Conservation (phyloP, 805 yeast species). For the Wickerhamomyces subpelliculosus region DNA sequence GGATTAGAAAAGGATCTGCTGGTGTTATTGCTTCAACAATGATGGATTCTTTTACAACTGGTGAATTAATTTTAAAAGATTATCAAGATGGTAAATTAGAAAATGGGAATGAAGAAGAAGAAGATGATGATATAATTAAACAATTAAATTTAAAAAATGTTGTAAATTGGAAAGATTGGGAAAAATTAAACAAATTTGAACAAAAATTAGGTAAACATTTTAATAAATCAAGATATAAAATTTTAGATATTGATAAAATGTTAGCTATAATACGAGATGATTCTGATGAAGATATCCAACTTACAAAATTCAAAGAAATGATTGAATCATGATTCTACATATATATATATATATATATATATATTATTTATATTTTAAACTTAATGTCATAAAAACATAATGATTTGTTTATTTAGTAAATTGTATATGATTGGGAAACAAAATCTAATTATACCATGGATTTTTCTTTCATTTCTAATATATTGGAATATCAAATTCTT, state of each 20-base stretch:
- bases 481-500: constrained; percentile 1
- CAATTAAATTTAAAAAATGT: constrained; percentile 17
- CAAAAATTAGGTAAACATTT: constrained; percentile 34
- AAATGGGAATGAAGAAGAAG: too few species aligned
- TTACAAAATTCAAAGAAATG: neutral
- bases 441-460: too few species aligned
- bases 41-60: constrained; percentile 74
- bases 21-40: constrained; percentile 92
- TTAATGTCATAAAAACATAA: too few species aligned
- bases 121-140: constrained; percentile 25
- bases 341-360: too few species aligned
- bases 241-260: constrained; percentile 44
- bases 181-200: constrained; percentile 48
- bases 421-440: too few species aligned
- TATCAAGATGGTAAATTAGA: constrained; percentile 23
- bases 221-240: constrained; percentile 56
- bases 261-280: constrained; percentile 24
- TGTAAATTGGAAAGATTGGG: constrained; percentile 67
- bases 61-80: constrained; percentile 57
- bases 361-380: too few species aligned
- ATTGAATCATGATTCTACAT: neutral
- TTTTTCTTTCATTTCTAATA: too few species aligned
- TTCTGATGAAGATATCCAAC: neutral
- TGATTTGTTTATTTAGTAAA: too few species aligned
- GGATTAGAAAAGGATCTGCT: constrained; percentile 81